phyloP scores from a whole-genome alignment of 495 filamentous ascomycete genomes.

The Penicillium paradoxum region DNA sequence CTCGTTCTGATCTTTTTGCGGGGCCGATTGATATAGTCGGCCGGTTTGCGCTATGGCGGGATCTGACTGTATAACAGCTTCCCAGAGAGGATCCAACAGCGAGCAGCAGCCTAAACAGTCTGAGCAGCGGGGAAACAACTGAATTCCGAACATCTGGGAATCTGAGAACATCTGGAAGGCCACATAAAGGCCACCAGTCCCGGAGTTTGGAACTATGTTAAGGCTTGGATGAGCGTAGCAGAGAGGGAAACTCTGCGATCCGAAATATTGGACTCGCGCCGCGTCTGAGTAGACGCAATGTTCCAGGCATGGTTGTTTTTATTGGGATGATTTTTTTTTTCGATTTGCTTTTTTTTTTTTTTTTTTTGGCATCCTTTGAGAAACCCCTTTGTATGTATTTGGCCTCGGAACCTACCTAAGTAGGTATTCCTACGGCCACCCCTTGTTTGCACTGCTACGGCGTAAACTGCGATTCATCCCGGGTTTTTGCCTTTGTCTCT shows the following conservation, averaged over 20 bases:
- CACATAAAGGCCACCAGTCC: neutral
- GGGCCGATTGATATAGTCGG: slow-evolving; percentile 9
- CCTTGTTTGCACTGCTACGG: slow-evolving; percentile 3
- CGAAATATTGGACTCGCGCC: slow-evolving; percentile 7
- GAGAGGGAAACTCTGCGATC: neutral
- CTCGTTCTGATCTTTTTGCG: slow-evolving; percentile 1
- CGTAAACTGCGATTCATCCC: neutral
- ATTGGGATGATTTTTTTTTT: slow-evolving; percentile 5
- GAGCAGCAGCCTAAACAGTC: slow-evolving; percentile 2
- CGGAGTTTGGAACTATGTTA: neutral
- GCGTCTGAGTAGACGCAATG: slow-evolving; percentile 7
- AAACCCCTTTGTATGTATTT: slow-evolving; percentile 3
- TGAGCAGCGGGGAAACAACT: slow-evolving; percentile 2
- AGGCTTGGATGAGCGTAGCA: neutral
- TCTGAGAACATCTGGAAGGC: neutral
- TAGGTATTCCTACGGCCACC: neutral
- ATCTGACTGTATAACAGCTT: slow-evolving; percentile 11
- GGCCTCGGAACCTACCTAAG: neutral
- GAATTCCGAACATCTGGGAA: neutral
- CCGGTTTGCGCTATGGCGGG: slow-evolving; percentile 2
- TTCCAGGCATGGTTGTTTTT: slow-evolving; percentile 7
- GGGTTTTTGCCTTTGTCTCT: neutral
- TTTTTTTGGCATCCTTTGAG: slow-evolving; percentile 3
- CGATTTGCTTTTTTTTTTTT: slow-evolving; percentile 2
- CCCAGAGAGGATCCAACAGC: slow-evolving; percentile 6